phyloP scores from a whole-genome alignment of 192 early-diverging fungal species.

The Umbelopsis sp. region DNA sequence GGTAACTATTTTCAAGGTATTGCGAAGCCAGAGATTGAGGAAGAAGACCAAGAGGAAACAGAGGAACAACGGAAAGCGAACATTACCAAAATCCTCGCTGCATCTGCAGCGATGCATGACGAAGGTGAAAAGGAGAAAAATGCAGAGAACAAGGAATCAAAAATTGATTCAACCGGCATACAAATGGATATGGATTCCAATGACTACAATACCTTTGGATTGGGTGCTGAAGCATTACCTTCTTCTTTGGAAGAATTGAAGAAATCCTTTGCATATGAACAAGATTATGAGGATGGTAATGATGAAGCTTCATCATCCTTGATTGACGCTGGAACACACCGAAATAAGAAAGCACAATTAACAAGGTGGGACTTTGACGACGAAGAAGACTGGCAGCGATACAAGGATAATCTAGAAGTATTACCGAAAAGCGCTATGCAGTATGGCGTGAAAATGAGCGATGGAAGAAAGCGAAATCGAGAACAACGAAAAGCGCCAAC shows the following conservation, averaged over 20 bases:
- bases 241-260: conserved; percentile 36
- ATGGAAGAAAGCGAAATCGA: conserved; percentile 60
- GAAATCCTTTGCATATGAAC: conserved; percentile 50
- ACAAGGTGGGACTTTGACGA: conserved; percentile 78
- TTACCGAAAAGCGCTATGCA: conserved; percentile 77
- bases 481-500: conserved; percentile 38
- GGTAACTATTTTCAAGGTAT: conserved; percentile 1
- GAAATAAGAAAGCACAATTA: conserved; percentile 70
- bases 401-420: conserved; percentile 72
- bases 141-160: conserved; percentile 27
- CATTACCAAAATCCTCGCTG: background rate
- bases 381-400: conserved; percentile 73
- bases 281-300: conserved; percentile 49
- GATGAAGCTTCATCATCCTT: conserved; percentile 45
- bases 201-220: conserved; percentile 56
- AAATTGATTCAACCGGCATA: conserved; percentile 25
- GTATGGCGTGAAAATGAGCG: conserved; percentile 73
- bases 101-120: conserved; percentile 18
- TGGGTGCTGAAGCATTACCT: conserved; percentile 42
- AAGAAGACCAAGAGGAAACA: background rate
- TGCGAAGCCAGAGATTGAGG: background rate
- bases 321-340: conserved; percentile 71
- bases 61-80: conserved; percentile 10
- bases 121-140: conserved; percentile 27
- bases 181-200: conserved; percentile 45